These are phyloP conservation scores for Saitoella complicata DNA, from an alignment of 805 yeast species.

Conservation along the genomic window DNA sequence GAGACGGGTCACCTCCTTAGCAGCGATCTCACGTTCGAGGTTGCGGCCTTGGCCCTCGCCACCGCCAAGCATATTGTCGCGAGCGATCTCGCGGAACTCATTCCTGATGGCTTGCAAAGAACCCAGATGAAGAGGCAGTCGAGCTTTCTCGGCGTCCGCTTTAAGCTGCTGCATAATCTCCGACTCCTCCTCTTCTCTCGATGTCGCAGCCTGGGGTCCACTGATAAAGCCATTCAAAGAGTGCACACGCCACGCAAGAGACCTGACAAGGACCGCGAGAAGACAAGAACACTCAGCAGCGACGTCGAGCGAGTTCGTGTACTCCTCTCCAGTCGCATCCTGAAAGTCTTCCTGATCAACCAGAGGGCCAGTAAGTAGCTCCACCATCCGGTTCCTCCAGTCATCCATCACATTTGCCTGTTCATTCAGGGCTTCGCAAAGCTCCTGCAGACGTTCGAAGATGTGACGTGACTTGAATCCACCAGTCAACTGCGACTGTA, in stretches of 20 bases:
- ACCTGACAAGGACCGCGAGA: conserved; percentile 20
- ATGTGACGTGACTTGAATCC: conserved; percentile 12
- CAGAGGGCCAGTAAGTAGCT: conserved; percentile 34
- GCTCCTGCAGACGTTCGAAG: conserved; percentile 5
- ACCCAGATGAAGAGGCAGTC: too few species aligned
- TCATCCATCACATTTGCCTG: conserved; percentile 37
- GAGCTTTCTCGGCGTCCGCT: too few species aligned
- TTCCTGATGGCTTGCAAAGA: too few species aligned
- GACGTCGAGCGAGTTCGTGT: conserved; percentile 50
- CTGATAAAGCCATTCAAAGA: conserved; percentile 24
- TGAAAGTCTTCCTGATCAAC: conserved; percentile 26
- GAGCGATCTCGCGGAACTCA: too few species aligned
- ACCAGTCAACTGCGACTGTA: conserved; percentile 8
- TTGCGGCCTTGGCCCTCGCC: too few species aligned
- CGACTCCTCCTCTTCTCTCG: too few species aligned
- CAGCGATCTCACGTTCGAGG: too few species aligned
- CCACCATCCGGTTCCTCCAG: conserved; percentile 32
- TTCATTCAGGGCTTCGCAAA: conserved; percentile 24
- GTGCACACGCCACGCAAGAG: conserved; percentile 26
- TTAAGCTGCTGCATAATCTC: too few species aligned
- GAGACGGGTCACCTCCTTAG: too few species aligned
- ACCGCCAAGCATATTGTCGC: too few species aligned
- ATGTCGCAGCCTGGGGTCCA: too few species aligned
- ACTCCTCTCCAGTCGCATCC: conserved; percentile 59
- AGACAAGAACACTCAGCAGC: conserved; percentile 45